phyloP scores from a whole-genome alignment of 768 basidiomycete genomes.

The Rossbeevera mucosa region DNA sequence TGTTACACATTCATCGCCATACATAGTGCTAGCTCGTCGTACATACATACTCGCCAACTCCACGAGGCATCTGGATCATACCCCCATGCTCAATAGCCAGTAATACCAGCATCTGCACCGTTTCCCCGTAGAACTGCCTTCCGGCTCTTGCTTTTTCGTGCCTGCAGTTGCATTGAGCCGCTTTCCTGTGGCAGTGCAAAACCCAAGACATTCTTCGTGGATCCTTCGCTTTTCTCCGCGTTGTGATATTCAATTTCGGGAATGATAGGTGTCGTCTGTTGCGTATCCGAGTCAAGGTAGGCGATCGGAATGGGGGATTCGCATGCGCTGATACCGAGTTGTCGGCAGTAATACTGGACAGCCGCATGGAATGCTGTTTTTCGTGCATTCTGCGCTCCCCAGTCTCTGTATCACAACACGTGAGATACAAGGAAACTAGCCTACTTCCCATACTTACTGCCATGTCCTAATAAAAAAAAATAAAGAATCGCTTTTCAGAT shows the following conservation, averaged over 20 bases:
- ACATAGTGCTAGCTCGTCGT: slow-evolving; percentile 1
- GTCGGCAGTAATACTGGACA: slow-evolving; percentile 64
- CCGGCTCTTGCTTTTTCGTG: slow-evolving; percentile 32
- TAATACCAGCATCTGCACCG: slow-evolving; percentile 23
- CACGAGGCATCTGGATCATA: slow-evolving; percentile 10
- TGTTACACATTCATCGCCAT: slow-evolving; percentile 2
- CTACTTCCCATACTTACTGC: slow-evolving; percentile 26
- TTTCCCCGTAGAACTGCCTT: slow-evolving; percentile 31
- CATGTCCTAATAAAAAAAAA: slow-evolving; percentile 24
- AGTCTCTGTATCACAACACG: slow-evolving; percentile 37
- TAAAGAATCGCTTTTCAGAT: slow-evolving; percentile 6
- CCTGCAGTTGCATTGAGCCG: slow-evolving; percentile 17
- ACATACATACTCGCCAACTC: slow-evolving; percentile 5
- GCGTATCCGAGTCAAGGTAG: slow-evolving; percentile 32
- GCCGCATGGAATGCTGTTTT: slow-evolving; percentile 80
- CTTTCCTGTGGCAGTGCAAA: slow-evolving; percentile 27
- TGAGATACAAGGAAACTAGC: slow-evolving; percentile 1
- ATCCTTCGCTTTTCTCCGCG: slow-evolving; percentile 11
- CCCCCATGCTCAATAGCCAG: not conserved
- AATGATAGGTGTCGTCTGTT: slow-evolving; percentile 1
- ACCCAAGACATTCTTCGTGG: slow-evolving; percentile 23
- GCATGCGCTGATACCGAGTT: slow-evolving; percentile 61
- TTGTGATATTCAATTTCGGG: not conserved
- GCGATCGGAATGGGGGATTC: slow-evolving; percentile 60
- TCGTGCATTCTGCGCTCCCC: slow-evolving; percentile 56